These are phyloP conservation scores for Phytophthora agathidicida DNA, from an alignment of 352 stramenopile species.

Conservation along the genomic window DNA sequence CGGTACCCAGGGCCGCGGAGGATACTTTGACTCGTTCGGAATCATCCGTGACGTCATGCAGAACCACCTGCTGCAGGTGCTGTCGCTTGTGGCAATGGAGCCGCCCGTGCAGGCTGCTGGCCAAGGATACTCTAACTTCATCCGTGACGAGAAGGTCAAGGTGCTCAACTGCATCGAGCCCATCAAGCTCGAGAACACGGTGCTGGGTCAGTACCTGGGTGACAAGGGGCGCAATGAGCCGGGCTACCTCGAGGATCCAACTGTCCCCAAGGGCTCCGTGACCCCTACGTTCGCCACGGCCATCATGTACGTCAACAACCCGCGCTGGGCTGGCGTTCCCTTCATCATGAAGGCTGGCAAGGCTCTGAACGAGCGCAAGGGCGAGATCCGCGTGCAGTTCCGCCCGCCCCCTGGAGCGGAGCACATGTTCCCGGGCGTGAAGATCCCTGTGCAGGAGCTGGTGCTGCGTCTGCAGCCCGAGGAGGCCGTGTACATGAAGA, in stretches of 20 bases:
- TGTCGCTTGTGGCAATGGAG: constrained; percentile 98
- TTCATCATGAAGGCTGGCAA: constrained; percentile 99
- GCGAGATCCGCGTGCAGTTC: constrained; percentile 98
- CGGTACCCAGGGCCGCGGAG: constrained; percentile 94
- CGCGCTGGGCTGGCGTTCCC: constrained; percentile 96
- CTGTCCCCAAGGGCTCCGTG: constrained; percentile 93
- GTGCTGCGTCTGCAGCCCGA: constrained; percentile 97
- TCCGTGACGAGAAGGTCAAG: constrained; percentile 98
- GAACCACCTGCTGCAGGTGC: constrained; percentile 99
- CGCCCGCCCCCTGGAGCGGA: constrained; percentile 89
- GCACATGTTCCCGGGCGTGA: constrained; percentile 91
- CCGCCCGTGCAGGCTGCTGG: constrained; percentile 85
- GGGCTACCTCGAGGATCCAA: constrained; percentile 96
- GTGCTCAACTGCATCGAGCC: constrained; percentile 96
- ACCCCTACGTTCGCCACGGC: constrained; percentile 93
- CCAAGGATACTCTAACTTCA: constrained; percentile 91
- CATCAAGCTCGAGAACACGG: constrained; percentile 93
- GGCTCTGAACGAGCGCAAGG: constrained; percentile 97
- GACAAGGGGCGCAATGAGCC: constrained; percentile 78
- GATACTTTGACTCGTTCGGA: constrained; percentile 98
- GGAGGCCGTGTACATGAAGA: constrained; percentile 97
- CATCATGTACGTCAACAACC: constrained; percentile 95
- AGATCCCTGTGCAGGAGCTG: constrained; percentile 95
- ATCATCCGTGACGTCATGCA: constrained; percentile 99
- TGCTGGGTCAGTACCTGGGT: constrained; percentile 97